Evolutionary conservation across 228 moss, liverwort and hornwort genomes (phyloP).

Genomic region (Sphagnum magellanicum): DNA sequence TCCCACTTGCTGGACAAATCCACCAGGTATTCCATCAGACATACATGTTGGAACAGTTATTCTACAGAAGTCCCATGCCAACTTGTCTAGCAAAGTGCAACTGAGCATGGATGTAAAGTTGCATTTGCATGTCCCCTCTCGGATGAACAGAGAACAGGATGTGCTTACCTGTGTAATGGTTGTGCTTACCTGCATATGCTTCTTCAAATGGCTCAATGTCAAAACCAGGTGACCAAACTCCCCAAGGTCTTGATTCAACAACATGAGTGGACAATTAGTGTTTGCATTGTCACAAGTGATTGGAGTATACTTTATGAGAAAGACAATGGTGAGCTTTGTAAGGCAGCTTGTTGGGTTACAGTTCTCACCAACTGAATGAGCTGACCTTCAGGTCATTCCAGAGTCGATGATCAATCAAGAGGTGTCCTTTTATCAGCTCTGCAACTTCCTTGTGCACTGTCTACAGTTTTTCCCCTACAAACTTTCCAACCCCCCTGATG

Average conservation of each 20-base stretch:
- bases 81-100: background rate
- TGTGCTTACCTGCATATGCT: slow-evolving; percentile 66
- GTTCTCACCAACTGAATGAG: background rate
- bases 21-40: background rate
- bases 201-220: slow-evolving; percentile 70
- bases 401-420: slow-evolving; percentile 78
- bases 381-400: slow-evolving; percentile 84
- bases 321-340: background rate
- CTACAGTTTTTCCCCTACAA: slow-evolving; percentile 61
- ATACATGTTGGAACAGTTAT: background rate
- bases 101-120: background rate
- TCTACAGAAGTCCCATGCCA: background rate
- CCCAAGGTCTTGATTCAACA: background rate
- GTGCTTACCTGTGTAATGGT: slow-evolving; percentile 64
- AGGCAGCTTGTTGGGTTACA: too few relatives aligned
- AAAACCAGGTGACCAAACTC: slow-evolving; percentile 47
- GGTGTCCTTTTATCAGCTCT: slow-evolving; percentile 62
- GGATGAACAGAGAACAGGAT: slow-evolving; percentile 1
- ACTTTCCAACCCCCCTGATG: background rate
- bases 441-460: slow-evolving; percentile 80
- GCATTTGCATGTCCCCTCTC: too few relatives aligned
- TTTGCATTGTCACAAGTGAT: background rate
- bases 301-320: background rate
- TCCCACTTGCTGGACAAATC: slow-evolving; percentile 34
- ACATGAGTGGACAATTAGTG: background rate